Evolutionary conservation across 331 rosid genomes (phyloP), one percentile per base, ranked within the genome.

Genomic region (Malus hybrid): DNA sequence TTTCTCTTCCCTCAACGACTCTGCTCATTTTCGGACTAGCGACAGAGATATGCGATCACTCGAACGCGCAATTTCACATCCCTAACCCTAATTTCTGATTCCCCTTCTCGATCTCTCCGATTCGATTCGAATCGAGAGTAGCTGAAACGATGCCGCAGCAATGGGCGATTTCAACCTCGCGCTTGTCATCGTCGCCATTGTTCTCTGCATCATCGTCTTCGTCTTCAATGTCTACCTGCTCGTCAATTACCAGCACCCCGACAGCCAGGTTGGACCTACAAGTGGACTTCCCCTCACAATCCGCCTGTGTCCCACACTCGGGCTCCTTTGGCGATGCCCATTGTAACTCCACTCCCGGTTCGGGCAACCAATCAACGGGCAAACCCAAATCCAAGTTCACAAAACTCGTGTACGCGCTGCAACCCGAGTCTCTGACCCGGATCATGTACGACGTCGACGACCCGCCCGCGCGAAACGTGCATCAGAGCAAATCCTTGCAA

Each of bases 361-460:
- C 24, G 13, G 95, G 85, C 98, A 97, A 93, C 7, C 70, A 80
- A 73, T 39, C 74, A 69, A 78, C 84, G 0, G 90, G 80, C 39
- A 77, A 20, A 24, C 2, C 63, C 52, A 79, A 54, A 70, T 93
- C 72, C 76, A 93, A 73, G 10, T 93, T 86, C 18, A 93, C 96
- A 8, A 93, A 89, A 20, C 98, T 89, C 1, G 93, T 85, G 77
- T 90, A 93, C 2, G 98, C 98, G 6, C 86, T 86, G 12, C 96
- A 93, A 2, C 98, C 96, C 3, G 83, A 75, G 2, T 85, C 81
- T 57, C 87, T 77, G 16, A 93, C 95, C 57, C 87, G 86, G 9
- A 93, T 83, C 91, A 62, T 83, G 62, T 93, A 86, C 7, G 95
- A 83, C 36, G 83, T 93, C 11, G 95, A 83, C 14, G 98, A 90